Evolutionary conservation across 495 filamentous ascomycete genomes (phyloP), one percentile per base, ranked within the genome.

Genomic region (Corynascus novoguineensis): DNA sequence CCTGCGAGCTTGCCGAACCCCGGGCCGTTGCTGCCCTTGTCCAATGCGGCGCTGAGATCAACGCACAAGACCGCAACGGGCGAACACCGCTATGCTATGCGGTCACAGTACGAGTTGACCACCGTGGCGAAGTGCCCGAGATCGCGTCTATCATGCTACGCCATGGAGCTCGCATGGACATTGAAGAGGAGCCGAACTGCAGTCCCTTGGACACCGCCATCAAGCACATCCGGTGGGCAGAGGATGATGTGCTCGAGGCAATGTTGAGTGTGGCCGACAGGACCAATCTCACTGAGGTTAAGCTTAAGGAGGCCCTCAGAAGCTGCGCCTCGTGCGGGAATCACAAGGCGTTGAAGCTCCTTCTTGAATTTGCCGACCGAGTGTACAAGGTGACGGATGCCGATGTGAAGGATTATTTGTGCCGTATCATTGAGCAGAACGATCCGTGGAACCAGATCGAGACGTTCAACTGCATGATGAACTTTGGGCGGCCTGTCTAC

Each of bases 361-460:
- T 67, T 0, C 61, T 67, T 27, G 5, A 41, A 14, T 64, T 64
- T 48, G 50, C 53, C 32, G 32, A 53, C 29, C 11, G 47, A 14
- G 37, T 53, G 15, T 67, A 54, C 42, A 21, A 38, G n/a, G 44
- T 67, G 8, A 53, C 50, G 15, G 54, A 62, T 25, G 28, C 35
- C 21, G 61, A 67, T 15, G 15, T 67, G 42, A 62, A 62, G 29
- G 51, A 58, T 0, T 62, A 55, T 40, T 34, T 64, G 12, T 55
- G 55, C 50, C 41, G 60, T 31, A 62, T 58, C 22, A 67, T 67
- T 35, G 53, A 60, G 19, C 59, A 62, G 48, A 40, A 32, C 21
- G 63, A 63, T 19, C 57, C 63, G 1, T 61, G 61, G 61, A 62
- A 62, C 51, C 61, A 67, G 45, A 53, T 60, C 17, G 64, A 67